These are phyloP conservation scores for Russula ochroleuca DNA, from an alignment of 768 basidiomycete species.

Conservation along the genomic window DNA sequence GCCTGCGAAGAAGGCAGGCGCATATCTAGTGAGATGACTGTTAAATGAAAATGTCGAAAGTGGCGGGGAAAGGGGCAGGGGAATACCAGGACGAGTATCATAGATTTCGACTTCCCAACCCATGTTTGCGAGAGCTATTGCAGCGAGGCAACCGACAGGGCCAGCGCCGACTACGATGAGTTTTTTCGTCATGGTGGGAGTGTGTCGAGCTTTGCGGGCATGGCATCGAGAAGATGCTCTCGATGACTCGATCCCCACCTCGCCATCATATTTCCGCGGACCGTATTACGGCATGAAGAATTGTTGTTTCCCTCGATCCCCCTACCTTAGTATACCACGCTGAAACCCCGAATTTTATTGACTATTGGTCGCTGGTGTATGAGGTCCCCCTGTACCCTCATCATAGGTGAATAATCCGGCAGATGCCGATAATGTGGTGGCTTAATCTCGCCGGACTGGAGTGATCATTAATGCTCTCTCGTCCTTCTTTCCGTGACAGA, in stretches of 20 bases:
- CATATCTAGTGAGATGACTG: conserved; percentile 53
- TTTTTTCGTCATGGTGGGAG: conserved; percentile 31
- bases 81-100: conserved; percentile 72
- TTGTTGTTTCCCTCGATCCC: neutral
- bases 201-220: neutral
- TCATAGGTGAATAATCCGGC: neutral
- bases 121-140: conserved; percentile 76
- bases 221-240: neutral
- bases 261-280: neutral
- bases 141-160: conserved; percentile 90
- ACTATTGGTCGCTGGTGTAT: too few relatives aligned
- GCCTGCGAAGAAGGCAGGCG: conserved; percentile 67
- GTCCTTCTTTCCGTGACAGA: conserved; percentile 21
- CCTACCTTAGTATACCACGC: neutral
- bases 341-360: too few relatives aligned
- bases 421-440: neutral
- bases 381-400: too few relatives aligned
- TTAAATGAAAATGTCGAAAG: neutral
- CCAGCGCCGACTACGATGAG: conserved; percentile 82
- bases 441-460: neutral
- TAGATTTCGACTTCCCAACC: conserved; percentile 83
- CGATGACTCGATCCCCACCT: neutral
- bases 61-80: neutral
- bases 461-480: neutral
- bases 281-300: neutral